Evolutionary conservation across 495 filamentous ascomycete genomes (phyloP).

Genomic region (Podospora fimiseda): DNA sequence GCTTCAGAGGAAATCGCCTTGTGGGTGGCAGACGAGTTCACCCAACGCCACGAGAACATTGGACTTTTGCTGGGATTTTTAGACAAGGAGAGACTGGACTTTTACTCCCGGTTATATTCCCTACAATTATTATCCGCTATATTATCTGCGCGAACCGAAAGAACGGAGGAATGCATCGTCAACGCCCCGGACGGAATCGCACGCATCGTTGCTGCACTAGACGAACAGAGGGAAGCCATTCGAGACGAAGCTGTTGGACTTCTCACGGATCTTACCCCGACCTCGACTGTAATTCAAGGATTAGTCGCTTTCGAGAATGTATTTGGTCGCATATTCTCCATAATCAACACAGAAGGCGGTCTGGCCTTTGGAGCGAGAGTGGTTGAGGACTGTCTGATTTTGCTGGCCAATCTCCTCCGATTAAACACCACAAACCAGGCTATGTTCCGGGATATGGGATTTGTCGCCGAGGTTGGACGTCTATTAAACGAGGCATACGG

Average conservation of each 20-base stretch:
- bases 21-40: slow-evolving; percentile 97
- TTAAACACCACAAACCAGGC: slow-evolving; percentile 90
- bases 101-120: slow-evolving; percentile 90
- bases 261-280: slow-evolving; percentile 47
- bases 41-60: slow-evolving; percentile 97
- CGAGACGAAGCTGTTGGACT: slow-evolving; percentile 63
- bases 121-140: slow-evolving; percentile 86
- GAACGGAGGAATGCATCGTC: slow-evolving; percentile 93
- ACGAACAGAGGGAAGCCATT: slow-evolving; percentile 81
- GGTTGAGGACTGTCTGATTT: slow-evolving; percentile 89
- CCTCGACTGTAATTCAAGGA: slow-evolving; percentile 69
- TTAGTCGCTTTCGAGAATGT: slow-evolving; percentile 91
- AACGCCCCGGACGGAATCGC: slow-evolving; percentile 83
- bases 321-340: slow-evolving; percentile 76
- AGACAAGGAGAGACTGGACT: slow-evolving; percentile 71
- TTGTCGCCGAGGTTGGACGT: slow-evolving; percentile 63
- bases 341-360: slow-evolving; percentile 76
- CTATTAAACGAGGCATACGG: slow-evolving; percentile 60
- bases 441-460: slow-evolving; percentile 86
- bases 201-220: slow-evolving; percentile 72
- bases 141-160: slow-evolving; percentile 74
- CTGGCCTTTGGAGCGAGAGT: slow-evolving; percentile 80
- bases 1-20: slow-evolving; percentile 94
- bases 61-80: slow-evolving; percentile 83
- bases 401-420: slow-evolving; percentile 84